Evolutionary conservation across 2,329 filamentous ascomycete genomes (phyloP), one percentile per base, ranked within the genome.

Genomic region (Aspergillus sergii): DNA sequence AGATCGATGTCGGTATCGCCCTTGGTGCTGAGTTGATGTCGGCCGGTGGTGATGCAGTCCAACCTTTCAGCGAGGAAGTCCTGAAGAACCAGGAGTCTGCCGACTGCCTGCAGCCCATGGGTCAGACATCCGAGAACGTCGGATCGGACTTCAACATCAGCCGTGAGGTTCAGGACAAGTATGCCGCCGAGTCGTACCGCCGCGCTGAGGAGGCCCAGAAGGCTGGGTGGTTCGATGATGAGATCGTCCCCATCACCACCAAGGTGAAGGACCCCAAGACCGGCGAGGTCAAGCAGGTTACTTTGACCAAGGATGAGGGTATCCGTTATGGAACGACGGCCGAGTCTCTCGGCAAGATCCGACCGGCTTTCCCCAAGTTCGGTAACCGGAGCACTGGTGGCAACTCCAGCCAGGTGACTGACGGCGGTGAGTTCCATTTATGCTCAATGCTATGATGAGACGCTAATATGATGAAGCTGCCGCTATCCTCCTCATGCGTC

Each of bases 71-170:
- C 77, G 88, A 90, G 68, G 88, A 90, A 66, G 88, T 98, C 64
- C 82, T 92, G 70, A 82, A 85, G 73, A 91, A 86, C 81, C 90
- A 93, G 76, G 92, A 97, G 75, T 87, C 93, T 0, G 80, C 80
- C 54, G 94, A 98, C 81, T 95, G 93, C 84, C 88, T 94, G 88
- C 88, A 93, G 85, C 91, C 94, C 69, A 99, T 99, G 95, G 95
- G 95, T 26, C 96, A 96, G 87, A 99, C 95, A 3, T 94, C 91
- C 64, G 95, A 99, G 84, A 98, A 98, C 76, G 93, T 99, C 32
- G 93, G 90, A 71, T 88, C 88, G 56, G 95, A 98, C 81, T 98
- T 98, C 79, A 87, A 90, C 75, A 89, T 99, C 76, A 82, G 87
- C 2, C 88, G 95, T 65, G 89, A 94, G 75, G 81, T 82, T 76